Evolutionary conservation across 768 basidiomycete species (phyloP).

Genomic region (Boletus reticuloceps): DNA sequence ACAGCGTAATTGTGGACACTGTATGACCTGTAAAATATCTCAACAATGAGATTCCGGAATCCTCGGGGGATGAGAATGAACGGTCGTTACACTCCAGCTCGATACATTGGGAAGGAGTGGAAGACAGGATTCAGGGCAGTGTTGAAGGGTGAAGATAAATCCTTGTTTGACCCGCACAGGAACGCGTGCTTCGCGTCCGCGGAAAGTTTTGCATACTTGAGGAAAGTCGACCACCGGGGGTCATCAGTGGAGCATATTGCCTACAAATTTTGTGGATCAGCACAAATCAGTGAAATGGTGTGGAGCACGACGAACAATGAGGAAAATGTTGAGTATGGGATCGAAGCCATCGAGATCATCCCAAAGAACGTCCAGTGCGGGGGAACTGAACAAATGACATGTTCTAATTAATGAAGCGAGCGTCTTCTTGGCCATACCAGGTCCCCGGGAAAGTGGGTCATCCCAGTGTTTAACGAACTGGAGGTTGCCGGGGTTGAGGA

Average conservation of each 20-base stretch:
- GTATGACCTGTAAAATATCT: slow-evolving; percentile 9
- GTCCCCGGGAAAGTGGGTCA: not conserved
- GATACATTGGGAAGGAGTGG: slow-evolving; percentile 24
- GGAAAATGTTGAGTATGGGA: slow-evolving; percentile 9
- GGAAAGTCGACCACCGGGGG: slow-evolving; percentile 16
- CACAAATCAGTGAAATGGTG: not conserved
- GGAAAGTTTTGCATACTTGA: slow-evolving; percentile 19
- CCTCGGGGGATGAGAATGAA: not conserved
- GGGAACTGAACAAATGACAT: slow-evolving; percentile 12
- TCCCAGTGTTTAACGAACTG: not conserved
- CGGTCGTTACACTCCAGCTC: slow-evolving; percentile 15
- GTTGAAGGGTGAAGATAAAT: slow-evolving; percentile 9
- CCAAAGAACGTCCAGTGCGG: slow-evolving; percentile 15
- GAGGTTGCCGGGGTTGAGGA: slow-evolving; percentile 8
- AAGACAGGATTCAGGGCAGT: slow-evolving; percentile 5
- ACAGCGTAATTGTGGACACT: slow-evolving; percentile 13
- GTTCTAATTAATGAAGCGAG: slow-evolving; percentile 11
- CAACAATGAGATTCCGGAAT: slow-evolving; percentile 12
- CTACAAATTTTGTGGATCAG: not conserved
- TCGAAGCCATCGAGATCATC: slow-evolving; percentile 5
- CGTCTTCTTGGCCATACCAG: not conserved
- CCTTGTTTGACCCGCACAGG: not conserved
- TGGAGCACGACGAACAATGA: not conserved
- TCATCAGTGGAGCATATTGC: slow-evolving; percentile 1
- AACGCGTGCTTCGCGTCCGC: not conserved